Percentiles rank a stretch among this genome's conserved stretches.
Evolutionary conservation across 2,329 filamentous ascomycete genomes (phyloP).

Genomic region (Nemania diffusa): DNA sequence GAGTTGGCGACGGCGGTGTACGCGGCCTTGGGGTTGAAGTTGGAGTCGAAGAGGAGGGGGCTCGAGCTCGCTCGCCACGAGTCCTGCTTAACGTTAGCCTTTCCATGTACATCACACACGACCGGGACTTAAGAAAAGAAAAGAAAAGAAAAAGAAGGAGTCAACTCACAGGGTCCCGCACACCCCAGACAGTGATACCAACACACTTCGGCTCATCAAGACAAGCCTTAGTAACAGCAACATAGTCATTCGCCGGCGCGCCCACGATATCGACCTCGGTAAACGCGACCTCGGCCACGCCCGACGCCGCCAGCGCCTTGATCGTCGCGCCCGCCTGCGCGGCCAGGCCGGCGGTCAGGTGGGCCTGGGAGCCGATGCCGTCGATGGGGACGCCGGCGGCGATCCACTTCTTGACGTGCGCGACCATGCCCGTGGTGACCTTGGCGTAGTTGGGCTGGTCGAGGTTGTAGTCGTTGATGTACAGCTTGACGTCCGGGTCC

Average conservation of each 20-base stretch:
- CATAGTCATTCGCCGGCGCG: constrained; percentile 66
- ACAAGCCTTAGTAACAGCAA: constrained; percentile 68
- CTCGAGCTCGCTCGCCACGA: constrained; percentile 62
- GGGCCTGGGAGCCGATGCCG: constrained; percentile 66
- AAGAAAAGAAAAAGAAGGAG: background rate
- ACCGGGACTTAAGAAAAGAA: background rate
- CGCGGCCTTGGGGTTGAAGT: constrained; percentile 62
- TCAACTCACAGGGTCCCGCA: constrained; percentile 55
- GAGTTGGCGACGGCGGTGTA: constrained; percentile 58
- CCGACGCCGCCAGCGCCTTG: constrained; percentile 58
- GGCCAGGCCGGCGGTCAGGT: constrained; percentile 57
- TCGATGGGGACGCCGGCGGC: constrained; percentile 70
- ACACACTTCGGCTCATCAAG: constrained; percentile 68
- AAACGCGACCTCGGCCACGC: constrained; percentile 63
- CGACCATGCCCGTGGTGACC: constrained; percentile 60
- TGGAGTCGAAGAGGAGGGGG: constrained; percentile 65
- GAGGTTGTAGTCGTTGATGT: constrained; percentile 81
- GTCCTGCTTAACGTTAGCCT: constrained; percentile 48
- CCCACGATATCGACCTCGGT: constrained; percentile 73
- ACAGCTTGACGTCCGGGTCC: constrained; percentile 75
- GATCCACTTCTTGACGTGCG: constrained; percentile 71
- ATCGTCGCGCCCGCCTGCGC: constrained; percentile 56
- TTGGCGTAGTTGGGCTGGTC: constrained; percentile 70
- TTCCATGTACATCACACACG: background rate
- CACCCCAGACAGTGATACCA: constrained; percentile 73